Percentiles rank a stretch among this genome's conserved stretches.
Evolutionary conservation across 2,329 filamentous ascomycete species (phyloP).

Genomic region (Fusarium sp.): DNA sequence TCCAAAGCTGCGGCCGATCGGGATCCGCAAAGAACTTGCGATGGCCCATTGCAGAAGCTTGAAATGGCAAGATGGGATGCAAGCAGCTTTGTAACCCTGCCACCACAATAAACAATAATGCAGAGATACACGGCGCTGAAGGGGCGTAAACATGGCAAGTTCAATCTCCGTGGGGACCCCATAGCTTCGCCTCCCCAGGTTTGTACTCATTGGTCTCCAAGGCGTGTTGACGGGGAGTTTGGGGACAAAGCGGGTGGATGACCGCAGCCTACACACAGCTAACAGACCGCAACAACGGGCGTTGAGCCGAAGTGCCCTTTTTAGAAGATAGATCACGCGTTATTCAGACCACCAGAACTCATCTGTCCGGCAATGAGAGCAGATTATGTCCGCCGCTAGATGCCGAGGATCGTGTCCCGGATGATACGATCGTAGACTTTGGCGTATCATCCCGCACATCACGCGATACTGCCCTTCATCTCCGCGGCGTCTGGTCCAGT

Average conservation of each 20-base stretch:
- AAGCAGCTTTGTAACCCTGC: not conserved
- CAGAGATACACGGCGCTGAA: not conserved
- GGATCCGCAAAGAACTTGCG: conserved; percentile 18
- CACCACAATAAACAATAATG: not conserved
- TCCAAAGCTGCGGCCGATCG: conserved; percentile 9
- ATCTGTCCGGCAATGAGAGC: not conserved
- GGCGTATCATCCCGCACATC: conserved; percentile 29
- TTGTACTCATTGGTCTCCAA: not conserved
- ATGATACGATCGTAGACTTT: conserved; percentile 39
- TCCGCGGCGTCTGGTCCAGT: conserved; percentile 2
- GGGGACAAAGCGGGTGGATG: conserved; percentile 8
- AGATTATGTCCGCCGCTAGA: conserved; percentile 24
- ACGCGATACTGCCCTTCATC: conserved; percentile 31
- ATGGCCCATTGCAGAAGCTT: conserved; percentile 1
- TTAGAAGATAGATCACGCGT: conserved; percentile 36
- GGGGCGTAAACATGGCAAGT: not conserved
- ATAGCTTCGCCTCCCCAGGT: conserved; percentile 23
- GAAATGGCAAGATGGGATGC: not conserved
- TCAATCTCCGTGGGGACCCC: conserved; percentile 18
- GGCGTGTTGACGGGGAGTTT: conserved; percentile 6
- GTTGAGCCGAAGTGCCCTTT: conserved; percentile 10
- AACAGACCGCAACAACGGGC: conserved; percentile 12
- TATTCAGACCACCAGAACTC: conserved; percentile 22
- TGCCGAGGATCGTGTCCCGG: conserved; percentile 34
- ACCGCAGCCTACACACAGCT: not conserved